phyloP scores from a whole-genome alignment of 1,284 basidiomycete genomes.

The Ganoderma multipileum region DNA sequence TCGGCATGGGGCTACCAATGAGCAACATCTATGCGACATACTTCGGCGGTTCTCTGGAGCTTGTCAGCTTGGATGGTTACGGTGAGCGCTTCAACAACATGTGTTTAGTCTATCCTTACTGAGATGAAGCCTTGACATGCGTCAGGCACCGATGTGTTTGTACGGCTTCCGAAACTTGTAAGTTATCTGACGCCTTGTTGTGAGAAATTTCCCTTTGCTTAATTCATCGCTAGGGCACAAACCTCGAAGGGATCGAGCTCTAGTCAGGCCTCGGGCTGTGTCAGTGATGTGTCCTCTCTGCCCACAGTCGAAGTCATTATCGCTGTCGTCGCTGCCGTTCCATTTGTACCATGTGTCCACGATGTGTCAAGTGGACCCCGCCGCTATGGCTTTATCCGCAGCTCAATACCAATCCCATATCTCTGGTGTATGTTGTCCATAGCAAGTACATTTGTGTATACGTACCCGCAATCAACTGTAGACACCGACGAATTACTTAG shows the following conservation, averaged over 20 bases:
- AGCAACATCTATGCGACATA: constrained; percentile 88
- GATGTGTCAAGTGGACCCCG: neutral
- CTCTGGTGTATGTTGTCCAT: neutral
- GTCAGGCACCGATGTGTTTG: constrained; percentile 81
- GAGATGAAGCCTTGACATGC: neutral
- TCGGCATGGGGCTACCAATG: constrained; percentile 86
- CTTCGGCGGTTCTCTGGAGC: constrained; percentile 82
- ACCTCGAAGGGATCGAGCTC: constrained; percentile 82
- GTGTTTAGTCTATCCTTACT: constrained; percentile 7
- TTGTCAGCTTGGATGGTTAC: constrained; percentile 87
- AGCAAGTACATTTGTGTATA: neutral
- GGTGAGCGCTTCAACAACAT: constrained; percentile 51
- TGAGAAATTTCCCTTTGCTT: constrained; percentile 10
- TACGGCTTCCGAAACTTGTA: constrained; percentile 83
- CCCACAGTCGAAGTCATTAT: neutral
- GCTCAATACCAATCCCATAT: neutral
- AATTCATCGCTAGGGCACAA: constrained; percentile 68
- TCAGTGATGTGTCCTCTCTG: neutral
- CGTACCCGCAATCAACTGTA: neutral
- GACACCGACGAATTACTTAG: neutral
- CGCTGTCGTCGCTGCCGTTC: neutral
- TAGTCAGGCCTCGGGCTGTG: constrained; percentile 42
- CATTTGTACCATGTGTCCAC: neutral
- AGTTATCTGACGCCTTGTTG: constrained; percentile 36
- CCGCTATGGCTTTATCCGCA: neutral